phyloP scores from a whole-genome alignment of 495 filamentous ascomycete genomes.

The Talaromyces ruber region DNA sequence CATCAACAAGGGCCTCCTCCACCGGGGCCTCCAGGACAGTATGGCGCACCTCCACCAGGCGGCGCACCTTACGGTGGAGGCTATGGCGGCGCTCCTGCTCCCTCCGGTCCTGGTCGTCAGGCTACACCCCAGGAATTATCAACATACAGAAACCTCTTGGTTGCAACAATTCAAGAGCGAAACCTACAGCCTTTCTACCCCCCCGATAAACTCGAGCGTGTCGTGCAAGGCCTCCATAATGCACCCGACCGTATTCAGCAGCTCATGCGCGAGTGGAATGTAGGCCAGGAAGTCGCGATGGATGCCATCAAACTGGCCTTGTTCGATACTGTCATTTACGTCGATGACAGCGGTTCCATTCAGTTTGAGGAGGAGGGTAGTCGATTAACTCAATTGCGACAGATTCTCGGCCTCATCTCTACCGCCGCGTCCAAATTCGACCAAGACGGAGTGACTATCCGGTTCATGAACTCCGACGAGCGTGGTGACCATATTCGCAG shows the following conservation, averaged over 20 bases:
- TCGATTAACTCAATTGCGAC: constrained; percentile 55
- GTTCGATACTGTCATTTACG: constrained; percentile 60
- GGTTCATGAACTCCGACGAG: constrained; percentile 59
- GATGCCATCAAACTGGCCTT: constrained; percentile 61
- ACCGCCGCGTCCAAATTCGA: constrained; percentile 62
- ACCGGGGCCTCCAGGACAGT: constrained; percentile 16
- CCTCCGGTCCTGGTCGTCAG: constrained; percentile 14
- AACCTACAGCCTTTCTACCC: constrained; percentile 48
- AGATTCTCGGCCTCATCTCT: constrained; percentile 54
- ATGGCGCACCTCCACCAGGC: constrained; percentile 14
- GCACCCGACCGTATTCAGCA: constrained; percentile 41
- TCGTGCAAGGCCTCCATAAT: constrained; percentile 31
- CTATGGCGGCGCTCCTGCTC: constrained; percentile 11
- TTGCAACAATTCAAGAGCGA: constrained; percentile 49
- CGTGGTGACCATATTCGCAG: constrained; percentile 44
- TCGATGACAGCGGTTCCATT: constrained; percentile 70
- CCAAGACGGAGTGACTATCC: constrained; percentile 58
- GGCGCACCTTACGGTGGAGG: constrained; percentile 6
- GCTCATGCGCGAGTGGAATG: constrained; percentile 44
- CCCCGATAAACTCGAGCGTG: constrained; percentile 27
- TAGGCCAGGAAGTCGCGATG: constrained; percentile 54
- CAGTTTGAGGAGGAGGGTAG: constrained; percentile 57
- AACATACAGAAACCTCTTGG: constrained; percentile 45
- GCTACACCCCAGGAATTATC: constrained; percentile 39
- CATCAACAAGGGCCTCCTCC: constrained; percentile 1